Conservation (phyloP, 352 stramenopile genomes). For the Phytophthora fragariae region DNA sequence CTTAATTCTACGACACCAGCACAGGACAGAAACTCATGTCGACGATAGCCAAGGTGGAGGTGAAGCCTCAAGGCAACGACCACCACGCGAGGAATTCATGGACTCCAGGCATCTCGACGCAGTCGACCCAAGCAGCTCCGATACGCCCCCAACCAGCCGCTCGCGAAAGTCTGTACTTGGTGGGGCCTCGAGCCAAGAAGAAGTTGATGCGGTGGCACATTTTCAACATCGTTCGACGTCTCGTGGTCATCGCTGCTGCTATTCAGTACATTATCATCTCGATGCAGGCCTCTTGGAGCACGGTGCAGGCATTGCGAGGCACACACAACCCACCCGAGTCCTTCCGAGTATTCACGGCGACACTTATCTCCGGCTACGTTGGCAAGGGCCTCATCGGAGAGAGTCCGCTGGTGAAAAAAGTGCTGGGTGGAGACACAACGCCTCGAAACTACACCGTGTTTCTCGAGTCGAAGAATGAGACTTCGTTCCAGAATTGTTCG, state of each 20-base stretch:
- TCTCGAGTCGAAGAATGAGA: constrained; percentile 27
- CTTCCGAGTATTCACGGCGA: constrained; percentile 18
- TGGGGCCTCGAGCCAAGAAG: constrained; percentile 21
- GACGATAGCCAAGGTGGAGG: constrained; percentile 21
- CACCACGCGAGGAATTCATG: constrained; percentile 6
- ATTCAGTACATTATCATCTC: constrained; percentile 45
- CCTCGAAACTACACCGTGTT: constrained; percentile 38
- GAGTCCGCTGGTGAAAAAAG: constrained; percentile 38
- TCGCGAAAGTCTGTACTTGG: constrained; percentile 17
- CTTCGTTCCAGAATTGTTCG: constrained; percentile 20
- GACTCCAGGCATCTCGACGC: background rate
- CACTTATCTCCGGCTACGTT: constrained; percentile 41
- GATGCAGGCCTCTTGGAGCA: constrained; percentile 25
- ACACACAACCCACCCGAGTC: constrained; percentile 23
- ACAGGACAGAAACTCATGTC: background rate
- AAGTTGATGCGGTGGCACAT: constrained; percentile 23
- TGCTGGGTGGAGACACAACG: constrained; percentile 29
- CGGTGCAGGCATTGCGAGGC: constrained; percentile 25
- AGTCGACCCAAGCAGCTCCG: background rate
- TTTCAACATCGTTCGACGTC: constrained; percentile 37
- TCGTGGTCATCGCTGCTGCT: constrained; percentile 38
- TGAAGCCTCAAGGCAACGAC: constrained; percentile 16
- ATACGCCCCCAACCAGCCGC: background rate
- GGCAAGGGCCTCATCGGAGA: constrained; percentile 36
- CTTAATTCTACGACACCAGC: background rate